phyloP scores from a whole-genome alignment of 129 eudicot species.

The Heracleum sosnowskyi region DNA sequence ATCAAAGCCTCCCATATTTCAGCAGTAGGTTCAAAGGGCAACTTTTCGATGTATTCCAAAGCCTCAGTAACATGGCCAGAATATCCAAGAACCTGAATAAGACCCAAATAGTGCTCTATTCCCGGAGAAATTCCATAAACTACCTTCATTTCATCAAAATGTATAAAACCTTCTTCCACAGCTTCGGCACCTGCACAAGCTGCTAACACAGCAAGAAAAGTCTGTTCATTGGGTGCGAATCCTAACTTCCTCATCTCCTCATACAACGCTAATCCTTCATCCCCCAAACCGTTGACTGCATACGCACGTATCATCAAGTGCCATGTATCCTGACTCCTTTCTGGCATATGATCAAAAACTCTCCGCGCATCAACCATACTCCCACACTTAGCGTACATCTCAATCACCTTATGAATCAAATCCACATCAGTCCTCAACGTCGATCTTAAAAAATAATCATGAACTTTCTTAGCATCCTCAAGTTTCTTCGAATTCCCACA shows the following conservation, averaged over 20 bases:
- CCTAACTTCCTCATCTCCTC: slow-evolving; percentile 3
- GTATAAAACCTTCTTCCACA: slow-evolving; percentile 10
- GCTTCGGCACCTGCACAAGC: slow-evolving; percentile 11
- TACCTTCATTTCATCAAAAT: background rate
- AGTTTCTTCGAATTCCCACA: slow-evolving; percentile 7
- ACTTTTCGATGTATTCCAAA: slow-evolving; percentile 3
- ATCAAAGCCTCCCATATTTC: slow-evolving; percentile 11
- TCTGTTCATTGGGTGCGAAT: background rate
- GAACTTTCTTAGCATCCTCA: slow-evolving; percentile 8
- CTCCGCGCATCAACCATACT: background rate
- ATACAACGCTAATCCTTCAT: background rate
- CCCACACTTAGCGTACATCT: slow-evolving; percentile 5
- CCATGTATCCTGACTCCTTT: background rate
- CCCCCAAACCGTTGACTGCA: background rate
- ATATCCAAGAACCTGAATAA: slow-evolving; percentile 3
- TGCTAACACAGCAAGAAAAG: slow-evolving; percentile 14
- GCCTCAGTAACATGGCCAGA: slow-evolving; percentile 12
- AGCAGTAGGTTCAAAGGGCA: slow-evolving; percentile 7
- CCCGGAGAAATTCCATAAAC: slow-evolving; percentile 8
- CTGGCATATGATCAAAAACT: slow-evolving; percentile 4
- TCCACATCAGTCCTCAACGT: background rate
- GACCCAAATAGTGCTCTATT: slow-evolving; percentile 9
- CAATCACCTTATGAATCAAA: slow-evolving; percentile 4
- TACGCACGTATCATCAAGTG: background rate
- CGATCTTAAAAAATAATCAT: background rate